phyloP scores from a whole-genome alignment of 139 green algal genomes.

The Desmodesmus armatus region DNA sequence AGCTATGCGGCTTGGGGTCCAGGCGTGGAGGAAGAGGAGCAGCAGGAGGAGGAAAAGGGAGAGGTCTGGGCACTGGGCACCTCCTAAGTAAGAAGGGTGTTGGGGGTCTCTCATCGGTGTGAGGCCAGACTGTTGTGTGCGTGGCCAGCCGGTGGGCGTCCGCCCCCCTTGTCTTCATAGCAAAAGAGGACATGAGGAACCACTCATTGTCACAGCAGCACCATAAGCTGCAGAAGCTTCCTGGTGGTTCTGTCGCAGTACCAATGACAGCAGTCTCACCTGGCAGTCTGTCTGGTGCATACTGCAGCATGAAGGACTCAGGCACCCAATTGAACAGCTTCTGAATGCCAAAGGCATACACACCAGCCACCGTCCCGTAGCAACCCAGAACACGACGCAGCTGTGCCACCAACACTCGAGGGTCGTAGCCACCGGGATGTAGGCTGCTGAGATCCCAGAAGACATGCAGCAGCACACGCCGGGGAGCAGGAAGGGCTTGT shows the following conservation, averaged over 20 bases:
- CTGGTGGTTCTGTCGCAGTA: too few species aligned
- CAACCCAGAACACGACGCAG: conserved; percentile 24
- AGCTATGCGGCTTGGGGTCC: background rate
- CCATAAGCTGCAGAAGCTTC: too few species aligned
- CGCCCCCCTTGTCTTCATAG: too few species aligned
- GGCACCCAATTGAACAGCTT: conserved; percentile 46
- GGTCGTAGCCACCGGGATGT: conserved; percentile 28
- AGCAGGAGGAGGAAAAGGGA: background rate
- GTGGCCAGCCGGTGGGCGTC: too few species aligned
- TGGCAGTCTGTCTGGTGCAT: conserved; percentile 37
- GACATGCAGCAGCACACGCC: conserved; percentile 6
- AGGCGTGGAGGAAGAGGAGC: too few species aligned
- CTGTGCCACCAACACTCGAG: conserved; percentile 10
- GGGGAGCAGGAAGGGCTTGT: background rate
- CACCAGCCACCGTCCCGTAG: conserved; percentile 1
- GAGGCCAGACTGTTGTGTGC: too few species aligned
- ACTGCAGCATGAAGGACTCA: conserved; percentile 41
- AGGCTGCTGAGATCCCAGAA: conserved; percentile 41
- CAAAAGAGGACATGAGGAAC: too few species aligned
- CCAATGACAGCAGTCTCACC: too few species aligned
- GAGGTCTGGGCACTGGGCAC: background rate
- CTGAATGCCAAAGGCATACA: conserved; percentile 25
- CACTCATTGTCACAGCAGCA: too few species aligned
- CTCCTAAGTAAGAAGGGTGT: too few species aligned
- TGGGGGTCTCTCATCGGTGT: too few species aligned